Base-by-base conservation (phyloP, 768 basidiomycete species). In the Lactifluus echinatus region DNA sequence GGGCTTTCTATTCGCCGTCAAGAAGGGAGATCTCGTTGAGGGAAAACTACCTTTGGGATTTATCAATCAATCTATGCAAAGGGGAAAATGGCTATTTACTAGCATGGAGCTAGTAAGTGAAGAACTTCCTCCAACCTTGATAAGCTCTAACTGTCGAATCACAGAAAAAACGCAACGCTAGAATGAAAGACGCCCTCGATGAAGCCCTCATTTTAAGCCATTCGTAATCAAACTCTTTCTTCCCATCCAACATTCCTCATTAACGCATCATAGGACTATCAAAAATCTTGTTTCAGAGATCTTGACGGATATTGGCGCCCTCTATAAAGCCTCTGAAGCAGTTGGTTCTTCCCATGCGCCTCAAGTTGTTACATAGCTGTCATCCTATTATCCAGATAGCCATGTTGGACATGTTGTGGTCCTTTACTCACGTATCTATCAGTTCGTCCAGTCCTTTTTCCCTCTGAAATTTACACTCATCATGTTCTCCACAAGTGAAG, bases 301-400 rank as follows among this genome's bases (percentile, higher is more conserved):
- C 47, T 64, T 94, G 1, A 73, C 73, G 0, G 75, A 89, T 56
- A 79, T 93, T 39, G 87, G 90, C 24, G 85, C 82, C 39, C 73
- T 99, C 24, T 95, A 95, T 73, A 87, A 89, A 57, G 87, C 88
- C 7, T 89, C 91, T 0, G 96, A 98, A 73, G 92, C 92, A 23
- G 89, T 92, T 62, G 53, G 75, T 66, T 14, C 10, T n/a, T 5
- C 15, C 11, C 19, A 56, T 34, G 21, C 7, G 11, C 10, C 28
- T 31, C 19, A 11, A 23, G 36, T 10, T 28, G 36, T 21, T 24
- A n/a, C n/a, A n/a, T n/a, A n/a, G n/a, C n/a, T n/a, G n/a, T n/a
- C n/a, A n/a, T n/a, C n/a, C n/a, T 15, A 24, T 21, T 47, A 12
- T 46, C 2, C 52, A 93, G 91, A 79, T 96, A 19, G 91, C 93